Conservation (phyloP, 2,329 filamentous ascomycete genomes). For the Thelonectria rubi region DNA sequence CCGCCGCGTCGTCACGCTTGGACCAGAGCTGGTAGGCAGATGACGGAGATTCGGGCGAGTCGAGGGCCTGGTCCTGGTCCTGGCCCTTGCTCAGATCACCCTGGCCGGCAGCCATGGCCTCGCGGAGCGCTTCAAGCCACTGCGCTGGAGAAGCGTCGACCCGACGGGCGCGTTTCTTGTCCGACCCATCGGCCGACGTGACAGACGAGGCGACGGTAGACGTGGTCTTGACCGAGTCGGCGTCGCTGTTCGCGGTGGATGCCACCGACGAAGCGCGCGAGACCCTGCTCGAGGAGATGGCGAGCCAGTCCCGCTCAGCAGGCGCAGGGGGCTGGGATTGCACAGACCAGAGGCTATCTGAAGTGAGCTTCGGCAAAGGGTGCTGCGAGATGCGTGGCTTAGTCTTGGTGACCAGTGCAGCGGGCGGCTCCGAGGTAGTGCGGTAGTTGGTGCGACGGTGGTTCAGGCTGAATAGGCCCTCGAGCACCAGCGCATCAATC, state of each 20-base stretch:
- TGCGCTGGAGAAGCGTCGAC: conserved; percentile 41
- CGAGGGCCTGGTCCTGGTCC: conserved; percentile 16
- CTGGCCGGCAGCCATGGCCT: conserved; percentile 34
- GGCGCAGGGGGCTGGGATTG: conserved; percentile 28
- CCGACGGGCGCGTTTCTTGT: conserved; percentile 24
- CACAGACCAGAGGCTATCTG: conserved; percentile 49
- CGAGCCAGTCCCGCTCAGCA: conserved; percentile 36
- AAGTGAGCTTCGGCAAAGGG: conserved; percentile 44
- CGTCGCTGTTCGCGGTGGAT: conserved; percentile 27
- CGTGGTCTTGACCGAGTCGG: conserved; percentile 27
- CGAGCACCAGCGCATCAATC: conserved; percentile 34
- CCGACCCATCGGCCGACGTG: conserved; percentile 25
- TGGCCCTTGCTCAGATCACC: conserved; percentile 18
- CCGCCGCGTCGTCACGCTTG: conserved; percentile 23
- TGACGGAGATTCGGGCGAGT: conserved; percentile 24
- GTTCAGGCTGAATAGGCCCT: conserved; percentile 41
- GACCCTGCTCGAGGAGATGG: conserved; percentile 31
- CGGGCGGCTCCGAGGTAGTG: conserved; percentile 38
- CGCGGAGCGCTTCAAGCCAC: conserved; percentile 53
- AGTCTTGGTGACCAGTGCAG: conserved; percentile 45
- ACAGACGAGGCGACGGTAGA: conserved; percentile 37
- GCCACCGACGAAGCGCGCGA: conserved; percentile 34
- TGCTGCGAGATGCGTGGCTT: conserved; percentile 45
- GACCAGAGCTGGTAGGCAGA: conserved; percentile 41
- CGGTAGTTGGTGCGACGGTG: conserved; percentile 41